phyloP scores from a whole-genome alignment of 2,329 filamentous ascomycete species.

The Zalaria obscura region DNA sequence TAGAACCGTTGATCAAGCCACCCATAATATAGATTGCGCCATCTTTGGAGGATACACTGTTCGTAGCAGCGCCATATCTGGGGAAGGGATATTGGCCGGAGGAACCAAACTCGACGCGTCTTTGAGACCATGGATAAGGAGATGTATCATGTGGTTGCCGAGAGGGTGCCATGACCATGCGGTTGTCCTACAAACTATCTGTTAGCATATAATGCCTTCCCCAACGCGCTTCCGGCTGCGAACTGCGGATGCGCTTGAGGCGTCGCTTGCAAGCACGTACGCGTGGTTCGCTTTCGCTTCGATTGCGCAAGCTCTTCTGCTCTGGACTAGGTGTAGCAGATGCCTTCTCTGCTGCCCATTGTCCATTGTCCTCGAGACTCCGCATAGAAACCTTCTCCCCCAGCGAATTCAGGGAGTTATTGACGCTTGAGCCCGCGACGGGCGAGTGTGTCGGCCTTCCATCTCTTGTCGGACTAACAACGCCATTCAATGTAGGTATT shows the following conservation, averaged over 20 bases:
- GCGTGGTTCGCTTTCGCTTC: constrained; percentile 40
- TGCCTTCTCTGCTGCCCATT: constrained; percentile 5
- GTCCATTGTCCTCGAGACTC: constrained; percentile 2
- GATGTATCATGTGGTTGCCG: constrained; percentile 51
- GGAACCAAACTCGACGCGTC: constrained; percentile 72
- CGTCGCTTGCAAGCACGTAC: constrained; percentile 22
- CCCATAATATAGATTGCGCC: constrained; percentile 98
- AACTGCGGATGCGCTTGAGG: neutral
- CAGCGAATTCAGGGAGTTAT: constrained; percentile 53
- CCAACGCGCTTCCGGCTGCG: neutral
- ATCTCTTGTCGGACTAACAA: constrained; percentile 13
- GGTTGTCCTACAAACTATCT: neutral
- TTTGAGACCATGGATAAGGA: constrained; percentile 91
- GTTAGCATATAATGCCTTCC: neutral
- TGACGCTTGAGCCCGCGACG: constrained; percentile 61
- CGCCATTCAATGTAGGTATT: constrained; percentile 33
- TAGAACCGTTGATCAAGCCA: constrained; percentile 84
- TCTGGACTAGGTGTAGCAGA: constrained; percentile 44
- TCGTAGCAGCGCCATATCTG: constrained; percentile 92
- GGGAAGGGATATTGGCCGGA: constrained; percentile 79
- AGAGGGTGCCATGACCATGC: constrained; percentile 1
- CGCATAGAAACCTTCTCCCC: constrained; percentile 6
- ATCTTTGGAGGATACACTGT: constrained; percentile 83
- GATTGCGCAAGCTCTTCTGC: constrained; percentile 45
- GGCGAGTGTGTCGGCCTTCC: constrained; percentile 36